Conservation (phyloP, 306 rosid species). For the Notholithocarpus densiflorus region DNA sequence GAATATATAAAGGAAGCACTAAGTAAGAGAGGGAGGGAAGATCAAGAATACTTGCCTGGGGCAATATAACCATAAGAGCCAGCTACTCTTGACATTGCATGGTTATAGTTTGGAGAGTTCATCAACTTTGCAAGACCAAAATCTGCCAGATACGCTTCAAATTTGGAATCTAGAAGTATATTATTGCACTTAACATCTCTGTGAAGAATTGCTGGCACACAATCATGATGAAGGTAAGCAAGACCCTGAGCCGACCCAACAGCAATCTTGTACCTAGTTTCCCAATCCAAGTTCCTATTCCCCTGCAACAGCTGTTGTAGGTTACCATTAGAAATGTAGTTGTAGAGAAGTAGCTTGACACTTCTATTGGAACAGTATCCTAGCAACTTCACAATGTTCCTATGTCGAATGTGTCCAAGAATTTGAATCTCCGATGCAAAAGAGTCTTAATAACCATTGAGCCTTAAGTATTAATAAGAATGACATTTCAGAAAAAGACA, state of each 20-base stretch:
- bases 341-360: slow-evolving; percentile 88
- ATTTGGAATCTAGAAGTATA: slow-evolving; percentile 89
- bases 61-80: slow-evolving; percentile 99
- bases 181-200: slow-evolving; percentile 98
- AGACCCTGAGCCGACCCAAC: slow-evolving; percentile 93
- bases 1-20: slow-evolving; percentile 3
- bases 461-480: too few relatives aligned
- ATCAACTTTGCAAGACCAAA: slow-evolving; percentile 93
- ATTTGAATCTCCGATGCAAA: slow-evolving; percentile 95
- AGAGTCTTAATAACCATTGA: slow-evolving; percentile 43
- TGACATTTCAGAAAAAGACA: too few relatives aligned
- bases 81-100: slow-evolving; percentile 95
- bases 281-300: slow-evolving; percentile 88
- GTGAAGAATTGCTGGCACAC: slow-evolving; percentile 90
- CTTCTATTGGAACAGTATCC: slow-evolving; percentile 94
- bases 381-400: slow-evolving; percentile 86
- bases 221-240: slow-evolving; percentile 95
- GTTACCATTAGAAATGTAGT: slow-evolving; percentile 89
- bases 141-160: slow-evolving; percentile 87
- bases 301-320: slow-evolving; percentile 78
- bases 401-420: slow-evolving; percentile 92
- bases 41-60: slow-evolving; percentile 58
- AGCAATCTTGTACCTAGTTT: slow-evolving; percentile 92
- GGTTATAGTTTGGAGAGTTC: slow-evolving; percentile 77
- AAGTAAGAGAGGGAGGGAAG: neutral